Base-by-base conservation (phyloP, 768 basidiomycete species). In the Tricholomella constricta region DNA sequence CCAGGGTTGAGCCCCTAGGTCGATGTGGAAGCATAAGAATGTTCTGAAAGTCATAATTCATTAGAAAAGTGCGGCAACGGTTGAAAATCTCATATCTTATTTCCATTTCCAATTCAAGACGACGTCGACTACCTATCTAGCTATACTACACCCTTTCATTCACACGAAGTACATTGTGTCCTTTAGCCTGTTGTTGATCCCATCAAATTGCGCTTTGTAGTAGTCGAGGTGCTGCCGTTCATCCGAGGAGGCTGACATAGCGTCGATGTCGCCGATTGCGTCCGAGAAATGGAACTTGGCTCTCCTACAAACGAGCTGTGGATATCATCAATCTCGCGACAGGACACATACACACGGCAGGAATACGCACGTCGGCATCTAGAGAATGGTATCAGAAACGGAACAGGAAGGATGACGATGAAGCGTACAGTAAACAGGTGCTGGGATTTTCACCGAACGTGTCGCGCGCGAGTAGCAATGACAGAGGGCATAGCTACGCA, bases 401-500 rank as follows among this genome's bases (percentile, higher is more conserved):
- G 4, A 22, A 12, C 15, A 45, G n/a, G 12, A 3, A n/a, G 15
- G 20, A 19, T 20, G 29, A 23, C 34, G 1, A 4, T 15, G 25
- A 26, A 38, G 59, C 84, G 63, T 56, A 88, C 85, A 87, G 54
- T 88, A 88, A 0, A 88, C 85, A 0, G 86, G 87, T 0, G 86
- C 86, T 0, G 86, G 86, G 19, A 88, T 83, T 2, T 86, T 88
- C 2, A 88, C 87, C 0, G 85, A 84, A n/a, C 84, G 78, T 2
- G 86, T 87, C 9, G 86, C 79, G 2, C 87, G 78, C 0, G 85
- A 80, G 51, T 87, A 88, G 20, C 84, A 81, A 43, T 88, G 86
- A 57, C 87, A 88, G 0, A 88, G 67, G 0, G 83, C 74, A 48
- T 66, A 73, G 3, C 68, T 61, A 17, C 14, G 50, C 10, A n/a